These are phyloP conservation scores for Diplodia intermedia DNA, from an alignment of 2,329 filamentous ascomycete genomes.

Conservation along the genomic window DNA sequence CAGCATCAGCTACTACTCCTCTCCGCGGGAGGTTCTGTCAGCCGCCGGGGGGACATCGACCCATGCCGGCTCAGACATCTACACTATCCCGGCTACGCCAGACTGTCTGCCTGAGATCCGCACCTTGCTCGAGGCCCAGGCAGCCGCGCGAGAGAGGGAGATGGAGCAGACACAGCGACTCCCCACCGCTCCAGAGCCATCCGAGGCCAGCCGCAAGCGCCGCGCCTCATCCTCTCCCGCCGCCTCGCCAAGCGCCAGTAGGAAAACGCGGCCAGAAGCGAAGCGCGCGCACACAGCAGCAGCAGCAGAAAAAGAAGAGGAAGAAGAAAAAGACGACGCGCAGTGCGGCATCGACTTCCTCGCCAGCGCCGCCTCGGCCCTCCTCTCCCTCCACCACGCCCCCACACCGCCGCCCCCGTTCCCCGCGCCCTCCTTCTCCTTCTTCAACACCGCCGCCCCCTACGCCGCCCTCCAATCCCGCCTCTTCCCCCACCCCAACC, in stretches of 20 bases:
- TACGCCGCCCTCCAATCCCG: slow-evolving; percentile 2
- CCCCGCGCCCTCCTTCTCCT: not conserved
- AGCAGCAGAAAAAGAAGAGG: not conserved
- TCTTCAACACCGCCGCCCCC: not conserved
- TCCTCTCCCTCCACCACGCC: not conserved
- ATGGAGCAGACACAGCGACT: not conserved
- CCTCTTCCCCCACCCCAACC: not conserved
- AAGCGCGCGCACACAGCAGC: not conserved
- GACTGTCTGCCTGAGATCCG: slow-evolving; percentile 5
- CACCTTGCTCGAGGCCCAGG: not conserved
- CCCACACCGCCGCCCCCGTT: not conserved
- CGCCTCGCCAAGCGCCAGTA: not conserved
- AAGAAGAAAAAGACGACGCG: not conserved
- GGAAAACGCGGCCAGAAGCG: not conserved
- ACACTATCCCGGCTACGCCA: slow-evolving; percentile 9
- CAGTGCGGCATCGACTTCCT: not conserved
- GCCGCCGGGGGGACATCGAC: not conserved
- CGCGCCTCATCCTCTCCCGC: not conserved
- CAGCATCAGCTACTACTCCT: slow-evolving; percentile 1
- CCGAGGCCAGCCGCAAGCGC: not conserved
- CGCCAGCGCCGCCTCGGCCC: not conserved
- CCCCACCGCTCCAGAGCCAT: not conserved
- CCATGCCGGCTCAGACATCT: not conserved
- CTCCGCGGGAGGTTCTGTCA: not conserved
- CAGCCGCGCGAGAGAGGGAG: not conserved